Conservation (phyloP, 2,329 filamentous ascomycete genomes). For the Aspergillus persii region DNA sequence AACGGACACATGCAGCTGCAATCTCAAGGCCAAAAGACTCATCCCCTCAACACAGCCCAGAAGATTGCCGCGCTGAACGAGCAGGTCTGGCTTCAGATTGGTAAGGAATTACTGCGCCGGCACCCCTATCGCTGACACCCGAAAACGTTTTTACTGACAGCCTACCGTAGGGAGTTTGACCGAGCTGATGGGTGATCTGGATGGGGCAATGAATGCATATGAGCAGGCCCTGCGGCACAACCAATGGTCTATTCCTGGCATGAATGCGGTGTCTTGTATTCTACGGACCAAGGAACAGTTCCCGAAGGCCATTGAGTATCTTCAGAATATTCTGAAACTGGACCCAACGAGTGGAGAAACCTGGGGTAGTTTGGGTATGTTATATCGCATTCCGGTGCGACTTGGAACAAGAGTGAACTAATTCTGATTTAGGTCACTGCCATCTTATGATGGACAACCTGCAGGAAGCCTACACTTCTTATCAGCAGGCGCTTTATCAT, state of each 20-base stretch:
- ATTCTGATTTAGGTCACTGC: constrained; percentile 70
- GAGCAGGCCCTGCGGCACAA: constrained; percentile 88
- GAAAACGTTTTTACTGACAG: constrained; percentile 15
- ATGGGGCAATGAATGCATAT: constrained; percentile 86
- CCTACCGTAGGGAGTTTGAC: constrained; percentile 68
- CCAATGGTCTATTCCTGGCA: constrained; percentile 80
- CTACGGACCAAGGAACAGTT: constrained; percentile 91
- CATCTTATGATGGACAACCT: constrained; percentile 98
- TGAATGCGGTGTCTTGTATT: constrained; percentile 92
- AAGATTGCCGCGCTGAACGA: constrained; percentile 80
- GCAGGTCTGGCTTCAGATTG: constrained; percentile 86
- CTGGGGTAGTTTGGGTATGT: constrained; percentile 87
- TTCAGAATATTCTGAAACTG: constrained; percentile 85
- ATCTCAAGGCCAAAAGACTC: constrained; percentile 52
- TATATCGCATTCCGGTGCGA: not conserved
- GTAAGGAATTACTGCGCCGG: constrained; percentile 54
- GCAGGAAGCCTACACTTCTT: constrained; percentile 93
- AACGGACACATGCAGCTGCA: constrained; percentile 58
- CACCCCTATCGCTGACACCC: not conserved
- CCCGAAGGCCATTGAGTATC: constrained; percentile 87
- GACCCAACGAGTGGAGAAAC: constrained; percentile 89
- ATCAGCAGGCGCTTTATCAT: constrained; percentile 93
- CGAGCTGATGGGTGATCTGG: constrained; percentile 82
- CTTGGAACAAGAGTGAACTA: not conserved
- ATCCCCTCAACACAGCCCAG: constrained; percentile 66